Evolutionary conservation across 495 filamentous ascomycete species (phyloP), one percentile per base, ranked within the genome.

Genomic region (Hypoxylon intermedium): DNA sequence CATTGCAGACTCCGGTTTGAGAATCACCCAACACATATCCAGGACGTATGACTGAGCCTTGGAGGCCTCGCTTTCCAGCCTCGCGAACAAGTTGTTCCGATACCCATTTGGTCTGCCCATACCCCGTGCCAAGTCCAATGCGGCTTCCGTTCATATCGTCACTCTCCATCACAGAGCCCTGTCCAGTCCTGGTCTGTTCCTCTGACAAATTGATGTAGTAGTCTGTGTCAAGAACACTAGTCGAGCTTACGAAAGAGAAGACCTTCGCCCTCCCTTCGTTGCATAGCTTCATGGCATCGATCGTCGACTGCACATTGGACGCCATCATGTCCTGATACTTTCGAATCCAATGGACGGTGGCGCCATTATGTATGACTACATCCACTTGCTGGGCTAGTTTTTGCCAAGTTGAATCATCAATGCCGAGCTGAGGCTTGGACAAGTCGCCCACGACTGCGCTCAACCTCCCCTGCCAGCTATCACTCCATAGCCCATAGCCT

Each of bases 341-440:
- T 62, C 87, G 69, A 16, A 97, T 84, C 93, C 93, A 97, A 68
- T 97, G 87, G 12, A 96, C 91, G 21, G 76, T 77, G 3, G 94
- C 94, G 40, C 92, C 93, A 66, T 97, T 97, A 77, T 97, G 93
- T 45, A 98, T 89, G 7, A 97, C 79, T 0, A 92, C 76, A 67
- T 96, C 90, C 0, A 88, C 87, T 50, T 84, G 78, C 7, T 87
- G 67, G 0, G 82, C 76, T 1, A 98, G 66, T 16, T 63, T 74
- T 31, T 89, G 72, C 89, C 89, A 96, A 1, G 73, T 74, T 0
- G 72, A 72, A 5, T 84, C 79, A 19, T 79, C 75, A 4, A 97
- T 63, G 13, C 94, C 92, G 2, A 98, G 83, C 2, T 82, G 79
- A 9, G 88, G 84, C 54, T 87, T 79, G 7, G 84, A 82, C 1